A percentile compares a stretch with the other conserved stretches of the same genome.
These are phyloP conservation scores for Phylloporus sp. DNA, from an alignment of 1,284 basidiomycete genomes.

Conservation along the genomic window DNA sequence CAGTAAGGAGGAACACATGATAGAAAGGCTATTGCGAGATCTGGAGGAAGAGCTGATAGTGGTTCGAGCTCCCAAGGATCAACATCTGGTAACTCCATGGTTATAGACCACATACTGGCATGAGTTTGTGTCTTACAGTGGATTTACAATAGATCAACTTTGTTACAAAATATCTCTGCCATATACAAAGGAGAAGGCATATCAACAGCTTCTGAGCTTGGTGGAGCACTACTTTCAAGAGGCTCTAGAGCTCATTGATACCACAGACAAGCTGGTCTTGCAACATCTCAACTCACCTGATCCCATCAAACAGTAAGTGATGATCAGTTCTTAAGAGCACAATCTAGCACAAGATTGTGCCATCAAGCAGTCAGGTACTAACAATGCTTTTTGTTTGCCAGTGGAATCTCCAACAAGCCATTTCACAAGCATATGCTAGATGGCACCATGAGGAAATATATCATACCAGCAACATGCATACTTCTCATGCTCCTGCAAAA, in stretches of 20 bases:
- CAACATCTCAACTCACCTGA: neutral
- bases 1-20: too few species aligned
- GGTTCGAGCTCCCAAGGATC: neutral
- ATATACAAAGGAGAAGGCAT: fast-evolving
- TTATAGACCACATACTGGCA: slow-evolving; percentile 8
- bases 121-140: neutral
- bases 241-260: neutral
- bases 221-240: slow-evolving; percentile 4
- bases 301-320: neutral
- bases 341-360: too few species aligned
- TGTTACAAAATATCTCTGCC: fast-evolving
- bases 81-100: slow-evolving; percentile 10
- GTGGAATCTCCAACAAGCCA: neutral
- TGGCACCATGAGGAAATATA: neutral
- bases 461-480: neutral
- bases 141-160: neutral
- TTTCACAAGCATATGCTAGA: neutral
- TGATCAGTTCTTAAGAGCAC: too few species aligned
- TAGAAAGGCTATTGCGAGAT: neutral
- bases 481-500: neutral
- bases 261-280: neutral
- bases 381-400: too few species aligned
- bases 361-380: too few species aligned
- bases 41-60: neutral
- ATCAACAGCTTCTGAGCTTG: neutral